Evolutionary conservation across 164 flowering plant species (phyloP).

Genomic region (Warburgia ugandensis): DNA sequence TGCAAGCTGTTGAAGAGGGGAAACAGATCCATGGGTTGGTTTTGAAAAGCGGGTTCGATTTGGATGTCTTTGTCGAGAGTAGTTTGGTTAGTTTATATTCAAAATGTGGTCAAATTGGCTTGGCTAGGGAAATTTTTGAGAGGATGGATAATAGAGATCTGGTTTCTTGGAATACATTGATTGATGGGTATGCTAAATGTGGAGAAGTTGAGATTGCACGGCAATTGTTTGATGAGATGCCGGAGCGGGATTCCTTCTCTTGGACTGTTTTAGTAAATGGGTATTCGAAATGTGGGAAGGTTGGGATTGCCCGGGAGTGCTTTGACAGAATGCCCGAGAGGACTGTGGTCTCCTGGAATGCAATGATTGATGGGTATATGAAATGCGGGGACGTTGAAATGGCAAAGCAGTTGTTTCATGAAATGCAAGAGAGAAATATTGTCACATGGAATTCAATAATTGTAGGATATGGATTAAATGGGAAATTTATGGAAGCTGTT

Average conservation of each 20-base stretch:
- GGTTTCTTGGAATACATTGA: constrained; percentile 29
- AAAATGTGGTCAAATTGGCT: constrained; percentile 16
- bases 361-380: constrained; percentile 33
- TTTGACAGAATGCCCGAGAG: constrained; percentile 27
- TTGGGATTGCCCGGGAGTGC: constrained; percentile 15
- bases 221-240: constrained; percentile 22
- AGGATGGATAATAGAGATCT: constrained; percentile 21
- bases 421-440: constrained; percentile 14
- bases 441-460: constrained; percentile 35
- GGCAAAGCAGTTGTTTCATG: constrained; percentile 25
- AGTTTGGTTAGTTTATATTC: constrained; percentile 37
- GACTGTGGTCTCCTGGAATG: constrained; percentile 34
- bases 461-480: constrained; percentile 16
- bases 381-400: constrained; percentile 13
- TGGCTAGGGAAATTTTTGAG: constrained; percentile 21
- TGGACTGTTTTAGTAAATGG: constrained; percentile 27
- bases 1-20: constrained; percentile 9
- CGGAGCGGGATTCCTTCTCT: constrained; percentile 21
- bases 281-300: constrained; percentile 21
- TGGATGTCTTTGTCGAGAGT: constrained; percentile 35
- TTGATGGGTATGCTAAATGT: constrained; percentile 30
- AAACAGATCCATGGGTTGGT: constrained; percentile 29
- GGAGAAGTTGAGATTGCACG: constrained; percentile 21
- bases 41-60: constrained; percentile 26
- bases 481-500: constrained; percentile 24